These are phyloP conservation scores for Zygosaccharomyces pseudorouxii DNA, from an alignment of 805 yeast species.

Conservation along the genomic window DNA sequence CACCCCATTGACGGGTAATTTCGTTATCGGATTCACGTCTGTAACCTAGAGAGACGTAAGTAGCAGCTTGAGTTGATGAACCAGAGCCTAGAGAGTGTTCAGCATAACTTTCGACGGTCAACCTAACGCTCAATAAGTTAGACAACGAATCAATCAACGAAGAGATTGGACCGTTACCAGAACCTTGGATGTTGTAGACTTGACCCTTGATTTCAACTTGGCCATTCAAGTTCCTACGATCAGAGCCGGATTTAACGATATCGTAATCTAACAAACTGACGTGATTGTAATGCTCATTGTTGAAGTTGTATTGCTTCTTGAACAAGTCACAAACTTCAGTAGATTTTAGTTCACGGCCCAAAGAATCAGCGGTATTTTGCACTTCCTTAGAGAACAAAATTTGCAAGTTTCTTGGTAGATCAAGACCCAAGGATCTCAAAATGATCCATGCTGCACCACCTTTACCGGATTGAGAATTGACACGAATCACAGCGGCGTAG, in stretches of 20 bases:
- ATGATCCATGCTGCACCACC: constrained; percentile 87
- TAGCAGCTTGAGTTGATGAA: constrained; percentile 67
- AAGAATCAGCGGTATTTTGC: constrained; percentile 56
- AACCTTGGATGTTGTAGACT: constrained; percentile 42
- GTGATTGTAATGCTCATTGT: constrained; percentile 29
- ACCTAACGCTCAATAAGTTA: constrained; percentile 44
- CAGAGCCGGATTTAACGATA: constrained; percentile 36
- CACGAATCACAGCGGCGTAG: constrained; percentile 78
- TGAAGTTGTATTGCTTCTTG: constrained; percentile 51
- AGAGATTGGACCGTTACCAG: constrained; percentile 78
- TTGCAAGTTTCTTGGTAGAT: constrained; percentile 68
- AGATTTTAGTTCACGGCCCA: constrained; percentile 66
- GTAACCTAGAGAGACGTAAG: constrained; percentile 59
- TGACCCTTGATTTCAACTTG: constrained; percentile 38
- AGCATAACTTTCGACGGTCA: constrained; percentile 61
- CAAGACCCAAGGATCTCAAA: constrained; percentile 64
- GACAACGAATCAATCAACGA: constrained; percentile 64
- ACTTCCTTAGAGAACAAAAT: constrained; percentile 61
- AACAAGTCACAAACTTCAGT: constrained; percentile 59
- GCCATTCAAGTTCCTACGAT: constrained; percentile 42
- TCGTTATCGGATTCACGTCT: constrained; percentile 41
- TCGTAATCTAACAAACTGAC: constrained; percentile 42
- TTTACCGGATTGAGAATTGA: constrained; percentile 82
- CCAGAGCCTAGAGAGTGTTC: constrained; percentile 75
- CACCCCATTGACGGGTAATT: constrained; percentile 67